These are phyloP conservation scores for Boletus rufocinnamomeus DNA, from an alignment of 768 basidiomycete genomes.

Conservation along the genomic window DNA sequence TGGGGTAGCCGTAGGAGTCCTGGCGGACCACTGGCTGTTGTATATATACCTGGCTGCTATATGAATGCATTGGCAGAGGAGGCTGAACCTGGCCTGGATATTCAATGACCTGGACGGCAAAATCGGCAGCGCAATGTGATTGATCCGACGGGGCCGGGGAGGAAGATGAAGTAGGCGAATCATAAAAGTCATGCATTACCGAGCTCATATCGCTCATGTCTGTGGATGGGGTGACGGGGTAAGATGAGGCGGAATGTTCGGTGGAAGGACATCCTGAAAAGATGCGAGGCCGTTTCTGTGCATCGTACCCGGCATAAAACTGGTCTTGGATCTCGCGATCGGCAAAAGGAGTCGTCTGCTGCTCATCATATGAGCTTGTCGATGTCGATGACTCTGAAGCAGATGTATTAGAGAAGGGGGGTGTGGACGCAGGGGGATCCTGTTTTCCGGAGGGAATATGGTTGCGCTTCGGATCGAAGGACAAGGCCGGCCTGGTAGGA, in stretches of 20 bases:
- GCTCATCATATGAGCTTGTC: slow-evolving; percentile 15
- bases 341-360: slow-evolving; percentile 1
- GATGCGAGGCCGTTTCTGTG: slow-evolving; percentile 22
- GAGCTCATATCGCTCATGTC: slow-evolving; percentile 18
- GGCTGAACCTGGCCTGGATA: slow-evolving; percentile 6
- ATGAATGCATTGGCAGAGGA: slow-evolving; percentile 4
- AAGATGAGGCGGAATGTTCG: slow-evolving; percentile 11
- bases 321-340: slow-evolving; percentile 14
- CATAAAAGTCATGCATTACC: slow-evolving; percentile 17
- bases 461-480: slow-evolving; percentile 23
- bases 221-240: slow-evolving; percentile 14
- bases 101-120: slow-evolving; percentile 3
- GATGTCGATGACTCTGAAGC: slow-evolving; percentile 12
- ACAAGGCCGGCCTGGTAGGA: slow-evolving; percentile 23
- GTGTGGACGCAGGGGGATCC: slow-evolving; percentile 12
- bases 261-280: slow-evolving; percentile 6
- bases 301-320: slow-evolving; percentile 13
- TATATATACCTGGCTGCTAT: slow-evolving; percentile 6
- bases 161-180: slow-evolving; percentile 30
- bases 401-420: slow-evolving; percentile 10
- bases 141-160: slow-evolving; percentile 30
- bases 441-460: slow-evolving; percentile 29
- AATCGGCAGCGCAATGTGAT: slow-evolving; percentile 19
- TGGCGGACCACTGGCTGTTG: slow-evolving; percentile 12
- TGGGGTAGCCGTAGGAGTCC: slow-evolving; percentile 13